Evolutionary conservation across 768 basidiomycete species (phyloP), one percentile per base, ranked within the genome.

Genomic region (Agaricus blazei): DNA sequence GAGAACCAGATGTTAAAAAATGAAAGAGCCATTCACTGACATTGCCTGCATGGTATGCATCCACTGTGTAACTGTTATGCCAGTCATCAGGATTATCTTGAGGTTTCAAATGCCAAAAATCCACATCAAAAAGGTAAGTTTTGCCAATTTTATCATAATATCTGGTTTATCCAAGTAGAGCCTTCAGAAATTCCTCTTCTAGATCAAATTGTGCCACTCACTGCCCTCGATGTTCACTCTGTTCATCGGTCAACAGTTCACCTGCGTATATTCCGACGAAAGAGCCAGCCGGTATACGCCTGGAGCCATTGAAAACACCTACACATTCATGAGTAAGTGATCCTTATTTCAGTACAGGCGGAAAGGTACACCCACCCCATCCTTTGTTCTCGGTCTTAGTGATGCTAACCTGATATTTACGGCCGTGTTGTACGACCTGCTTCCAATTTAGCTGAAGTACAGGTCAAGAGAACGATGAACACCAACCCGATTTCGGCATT

Each of bases 41-140:
- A 68, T 92, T 92, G 9, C 89, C 89, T 19, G 81, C 85, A 68
- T 95, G 92, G 66, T 87, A 96, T 3, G 93, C 93, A 70, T 96
- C 93, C 2, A 95, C 84, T 12, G 76, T 75, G 59, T 84, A 90
- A 40, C 79, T 69, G 15, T 63, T 61, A 7, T 69, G 60, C 68
- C 75, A 75, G 9, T 75, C 67, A 6, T 65, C 62, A 31, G 68
- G 52, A 6, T 62, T 52, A 15, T 47, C 51, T 19, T 61, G 67
- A 28, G 70, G 27, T 41, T 71, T 75, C 37, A 93, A 70, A 63
- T 90, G 77, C 60, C 81, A 84, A 62, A 87, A 90, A 63, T 96
- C 93, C 29, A 92, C 61, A 60, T 93, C 83, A 61, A 94, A 90
- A 9, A 96, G 75, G 60, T 93, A 93, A 1, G 87, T 94, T 44